These are phyloP conservation scores for Phaeosphaeria sp. DNA, from an alignment of 2,329 filamentous ascomycete genomes.

Conservation along the genomic window DNA sequence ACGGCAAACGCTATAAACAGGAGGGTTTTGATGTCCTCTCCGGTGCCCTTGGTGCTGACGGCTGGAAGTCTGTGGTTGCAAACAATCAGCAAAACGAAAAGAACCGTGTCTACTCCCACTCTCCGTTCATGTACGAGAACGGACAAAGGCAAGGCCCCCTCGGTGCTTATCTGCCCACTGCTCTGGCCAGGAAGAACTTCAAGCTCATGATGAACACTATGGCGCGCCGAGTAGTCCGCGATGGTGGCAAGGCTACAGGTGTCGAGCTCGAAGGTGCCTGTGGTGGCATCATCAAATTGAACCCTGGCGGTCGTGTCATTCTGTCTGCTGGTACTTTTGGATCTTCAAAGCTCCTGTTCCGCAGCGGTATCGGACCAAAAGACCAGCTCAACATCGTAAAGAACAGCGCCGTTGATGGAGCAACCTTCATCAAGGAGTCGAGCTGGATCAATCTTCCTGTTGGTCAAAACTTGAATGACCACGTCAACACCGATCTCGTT, in stretches of 20 bases:
- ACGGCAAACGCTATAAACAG: slow-evolving; percentile 71
- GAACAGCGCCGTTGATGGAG: slow-evolving; percentile 50
- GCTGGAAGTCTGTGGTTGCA: slow-evolving; percentile 69
- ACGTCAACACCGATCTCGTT: slow-evolving; percentile 64
- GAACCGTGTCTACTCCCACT: slow-evolving; percentile 69
- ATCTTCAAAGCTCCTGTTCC: slow-evolving; percentile 71
- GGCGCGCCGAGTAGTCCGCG: slow-evolving; percentile 71
- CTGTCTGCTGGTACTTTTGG: slow-evolving; percentile 73
- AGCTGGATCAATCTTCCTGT: slow-evolving; percentile 60
- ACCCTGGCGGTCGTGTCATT: slow-evolving; percentile 68
- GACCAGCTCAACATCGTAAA: slow-evolving; percentile 55
- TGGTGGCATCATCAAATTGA: slow-evolving; percentile 66
- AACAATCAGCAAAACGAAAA: slow-evolving; percentile 67
- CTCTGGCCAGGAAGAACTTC: slow-evolving; percentile 68
- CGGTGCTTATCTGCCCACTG: slow-evolving; percentile 72
- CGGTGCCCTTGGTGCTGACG: slow-evolving; percentile 63
- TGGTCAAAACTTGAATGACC: slow-evolving; percentile 59
- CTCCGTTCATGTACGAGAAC: slow-evolving; percentile 70
- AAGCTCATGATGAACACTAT: slow-evolving; percentile 70
- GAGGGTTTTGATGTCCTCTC: slow-evolving; percentile 69
- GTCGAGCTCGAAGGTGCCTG: slow-evolving; percentile 71
- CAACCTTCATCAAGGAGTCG: slow-evolving; percentile 51
- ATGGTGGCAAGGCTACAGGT: slow-evolving; percentile 67
- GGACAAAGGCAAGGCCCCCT: slow-evolving; percentile 74
- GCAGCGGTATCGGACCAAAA: slow-evolving; percentile 71